Evolutionary conservation across 768 basidiomycete species (phyloP), one percentile per base, ranked within the genome.

Genomic region (Panaeolus papilionaceus): DNA sequence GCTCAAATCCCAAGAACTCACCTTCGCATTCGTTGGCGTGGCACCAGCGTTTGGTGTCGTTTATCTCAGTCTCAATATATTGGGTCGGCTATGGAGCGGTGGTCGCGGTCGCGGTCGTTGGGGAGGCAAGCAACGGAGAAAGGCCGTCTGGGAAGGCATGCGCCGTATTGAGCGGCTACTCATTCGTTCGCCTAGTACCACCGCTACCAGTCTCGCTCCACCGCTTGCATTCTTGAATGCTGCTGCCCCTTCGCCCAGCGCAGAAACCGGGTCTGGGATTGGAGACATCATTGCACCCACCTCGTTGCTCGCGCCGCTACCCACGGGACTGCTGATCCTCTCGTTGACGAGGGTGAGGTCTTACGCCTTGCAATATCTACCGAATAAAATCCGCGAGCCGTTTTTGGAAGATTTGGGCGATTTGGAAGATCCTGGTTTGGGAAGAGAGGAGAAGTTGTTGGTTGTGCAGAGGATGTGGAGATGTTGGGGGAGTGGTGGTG

Each of bases 21-120:
- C 95, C 1, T 99, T 99, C 73, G 97, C 93, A 5, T 98, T 98
- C 73, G 95, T 98, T 68, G 96, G 96, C 70, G 92, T 99, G 16
- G 96, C 97, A 0, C 97, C 97, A 9, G 91, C 92, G 0, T 79
- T 98, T 62, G 87, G 91, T 4, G 81, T 99, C 39, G 86, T 96
- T 3, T 96, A 96, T 71, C 81, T 90, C 1, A 64, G 84, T 5
- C 85, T 84, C 18, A 87, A 86, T 5, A 88, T 86, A 75, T 38
- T 90, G 3, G 69, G 79, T 6, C 76, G 77, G 1, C 64, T 92
- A 0, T 87, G 86, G 79, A 78, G 76, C 0, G 85, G 86, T 7
- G 83, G 85, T 1, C 79, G 79, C 20, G 84, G 84, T 4, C 75
- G 78, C 45, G 83, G 85, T 7, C 81, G 79, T 61, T 87, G 88